phyloP scores from a whole-genome alignment of 2,329 filamentous ascomycete species.

The Xylariaceae sp. region DNA sequence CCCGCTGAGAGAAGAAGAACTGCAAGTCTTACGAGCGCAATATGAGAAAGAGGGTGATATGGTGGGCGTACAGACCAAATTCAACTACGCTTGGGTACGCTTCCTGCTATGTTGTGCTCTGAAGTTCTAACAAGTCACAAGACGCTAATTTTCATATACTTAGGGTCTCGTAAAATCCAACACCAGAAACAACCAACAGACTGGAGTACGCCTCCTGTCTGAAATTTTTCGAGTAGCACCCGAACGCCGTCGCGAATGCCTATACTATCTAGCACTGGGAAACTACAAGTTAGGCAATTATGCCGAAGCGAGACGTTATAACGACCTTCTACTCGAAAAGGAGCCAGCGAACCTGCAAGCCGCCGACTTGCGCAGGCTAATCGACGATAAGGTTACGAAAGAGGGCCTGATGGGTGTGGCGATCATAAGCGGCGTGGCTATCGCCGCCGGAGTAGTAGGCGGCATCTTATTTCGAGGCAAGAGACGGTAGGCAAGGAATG shows the following conservation, averaged over 20 bases:
- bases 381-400: constrained; percentile 95
- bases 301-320: constrained; percentile 91
- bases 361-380: constrained; percentile 80
- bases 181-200: constrained; percentile 83
- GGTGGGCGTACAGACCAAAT: constrained; percentile 96
- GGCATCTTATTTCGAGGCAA: constrained; percentile 74
- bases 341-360: constrained; percentile 93
- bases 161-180: constrained; percentile 95
- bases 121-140: background rate
- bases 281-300: constrained; percentile 99
- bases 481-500: constrained; percentile 33
- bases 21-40: constrained; percentile 89
- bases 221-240: constrained; percentile 95
- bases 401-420: constrained; percentile 94
- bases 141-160: constrained; percentile 15
- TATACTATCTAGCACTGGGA: constrained; percentile 96
- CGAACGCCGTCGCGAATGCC: constrained; percentile 93
- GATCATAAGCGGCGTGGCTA: constrained; percentile 89
- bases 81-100: constrained; percentile 97
- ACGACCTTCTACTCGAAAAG: constrained; percentile 87
- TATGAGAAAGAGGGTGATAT: constrained; percentile 98
- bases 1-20: constrained; percentile 87
- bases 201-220: constrained; percentile 89
- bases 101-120: background rate
- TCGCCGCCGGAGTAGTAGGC: constrained; percentile 91